Evolutionary conservation across 1,284 basidiomycete genomes (phyloP).

Genomic region (Inonotus hispidus): DNA sequence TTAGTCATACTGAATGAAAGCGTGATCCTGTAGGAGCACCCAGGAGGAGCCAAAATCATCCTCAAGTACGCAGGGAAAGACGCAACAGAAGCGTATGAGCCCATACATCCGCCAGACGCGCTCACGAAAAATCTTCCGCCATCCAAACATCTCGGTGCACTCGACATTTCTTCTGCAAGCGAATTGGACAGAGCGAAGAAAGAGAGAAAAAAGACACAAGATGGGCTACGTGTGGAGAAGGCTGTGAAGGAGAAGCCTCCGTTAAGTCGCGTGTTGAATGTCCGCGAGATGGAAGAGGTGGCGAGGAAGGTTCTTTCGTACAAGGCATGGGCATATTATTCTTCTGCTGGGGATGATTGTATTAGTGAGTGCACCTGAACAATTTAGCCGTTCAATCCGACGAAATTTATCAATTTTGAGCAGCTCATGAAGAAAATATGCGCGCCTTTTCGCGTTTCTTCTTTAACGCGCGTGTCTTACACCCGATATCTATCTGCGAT

Average conservation of each 20-base stretch:
- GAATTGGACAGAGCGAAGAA: conserved; percentile 36
- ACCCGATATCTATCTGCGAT: conserved; percentile 63
- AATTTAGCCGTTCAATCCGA: not conserved
- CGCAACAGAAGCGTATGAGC: conserved; percentile 67
- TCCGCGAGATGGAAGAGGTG: conserved; percentile 72
- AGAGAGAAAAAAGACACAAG: conserved; percentile 52
- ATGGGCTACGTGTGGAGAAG: conserved; percentile 63
- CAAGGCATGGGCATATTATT: conserved; percentile 78
- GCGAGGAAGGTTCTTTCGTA: conserved; percentile 64
- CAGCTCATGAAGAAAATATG: conserved; percentile 62
- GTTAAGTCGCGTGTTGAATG: conserved; percentile 60
- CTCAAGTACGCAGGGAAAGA: conserved; percentile 77
- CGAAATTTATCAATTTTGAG: conserved; percentile 15
- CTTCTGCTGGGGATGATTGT: conserved; percentile 78
- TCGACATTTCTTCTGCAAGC: conserved; percentile 50
- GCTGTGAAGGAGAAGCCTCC: conserved; percentile 59
- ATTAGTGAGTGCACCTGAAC: conserved; percentile 47
- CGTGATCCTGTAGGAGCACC: conserved; percentile 54
- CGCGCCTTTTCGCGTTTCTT: conserved; percentile 76
- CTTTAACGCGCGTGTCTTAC: conserved; percentile 78
- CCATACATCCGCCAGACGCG: conserved; percentile 70
- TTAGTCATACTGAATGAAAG: not conserved
- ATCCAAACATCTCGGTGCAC: conserved; percentile 65
- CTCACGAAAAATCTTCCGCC: conserved; percentile 60
- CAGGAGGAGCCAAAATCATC: conserved; percentile 76